Percentiles rank a stretch among this genome's conserved stretches.
Conservation (phyloP, 768 basidiomycete species). For the Lactifluus volemus region DNA sequence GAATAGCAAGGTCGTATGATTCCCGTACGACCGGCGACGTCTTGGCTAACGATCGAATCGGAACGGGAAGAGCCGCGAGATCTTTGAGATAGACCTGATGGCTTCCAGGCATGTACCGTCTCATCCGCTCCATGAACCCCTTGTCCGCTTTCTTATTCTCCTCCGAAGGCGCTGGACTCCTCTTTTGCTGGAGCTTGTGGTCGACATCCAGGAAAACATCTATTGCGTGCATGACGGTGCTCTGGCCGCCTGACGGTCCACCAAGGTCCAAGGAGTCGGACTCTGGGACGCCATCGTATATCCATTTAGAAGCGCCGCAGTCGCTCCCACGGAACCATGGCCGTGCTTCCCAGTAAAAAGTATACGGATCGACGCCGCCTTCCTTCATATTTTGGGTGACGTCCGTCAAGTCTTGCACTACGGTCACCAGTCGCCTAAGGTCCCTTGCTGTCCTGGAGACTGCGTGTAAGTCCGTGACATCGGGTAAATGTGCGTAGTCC, state of each 20-base stretch:
- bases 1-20: constrained; percentile 73
- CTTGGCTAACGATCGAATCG: constrained; percentile 54
- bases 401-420: constrained; percentile 67
- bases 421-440: constrained; percentile 53
- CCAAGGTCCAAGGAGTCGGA: constrained; percentile 55
- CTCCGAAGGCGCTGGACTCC: constrained; percentile 58
- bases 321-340: constrained; percentile 80
- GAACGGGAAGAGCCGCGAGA: constrained; percentile 50
- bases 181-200: constrained; percentile 66
- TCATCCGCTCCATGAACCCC: constrained; percentile 89
- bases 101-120: constrained; percentile 88
- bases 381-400: constrained; percentile 62
- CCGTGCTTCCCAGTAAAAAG: constrained; percentile 84
- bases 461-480: constrained; percentile 50
- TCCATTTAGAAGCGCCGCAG: constrained; percentile 46
- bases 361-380: constrained; percentile 62
- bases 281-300: constrained; percentile 68
- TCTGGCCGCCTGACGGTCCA: constrained; percentile 93
- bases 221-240: constrained; percentile 78
- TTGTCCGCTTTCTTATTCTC: constrained; percentile 57
- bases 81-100: constrained; percentile 79
- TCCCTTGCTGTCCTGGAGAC: constrained; percentile 64
- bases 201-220: constrained; percentile 87
- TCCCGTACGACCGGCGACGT: constrained; percentile 50
- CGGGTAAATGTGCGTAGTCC: constrained; percentile 72